Evolutionary conservation across 495 filamentous ascomycete genomes (phyloP).

Genomic region (Aspergillus hancockii): DNA sequence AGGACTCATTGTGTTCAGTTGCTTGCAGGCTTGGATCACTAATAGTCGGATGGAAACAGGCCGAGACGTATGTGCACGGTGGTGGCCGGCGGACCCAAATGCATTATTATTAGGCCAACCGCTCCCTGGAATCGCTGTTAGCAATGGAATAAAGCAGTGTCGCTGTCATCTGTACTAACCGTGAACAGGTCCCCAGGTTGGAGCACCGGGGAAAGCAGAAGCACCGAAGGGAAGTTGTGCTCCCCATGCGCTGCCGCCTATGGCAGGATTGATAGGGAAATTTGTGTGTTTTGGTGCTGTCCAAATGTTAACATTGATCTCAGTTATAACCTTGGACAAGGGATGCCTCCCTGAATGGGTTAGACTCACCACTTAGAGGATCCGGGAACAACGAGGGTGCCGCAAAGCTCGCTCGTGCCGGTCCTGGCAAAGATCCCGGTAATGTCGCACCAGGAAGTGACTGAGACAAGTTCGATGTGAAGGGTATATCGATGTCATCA

Average conservation of each 20-base stretch:
- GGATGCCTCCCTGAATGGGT: not conserved
- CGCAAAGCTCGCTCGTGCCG: conserved; percentile 47
- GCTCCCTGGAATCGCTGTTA: conserved; percentile 35
- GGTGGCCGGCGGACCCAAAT: conserved; percentile 48
- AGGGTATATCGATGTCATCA: conserved; percentile 69
- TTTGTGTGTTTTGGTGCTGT: conserved; percentile 35
- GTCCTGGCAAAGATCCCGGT: conserved; percentile 35
- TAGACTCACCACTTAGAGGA: conserved; percentile 45
- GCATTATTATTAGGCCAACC: conserved; percentile 54
- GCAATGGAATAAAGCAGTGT: conserved; percentile 11
- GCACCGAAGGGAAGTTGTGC: conserved; percentile 44
- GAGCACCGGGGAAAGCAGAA: conserved; percentile 39
- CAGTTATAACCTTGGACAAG: not conserved
- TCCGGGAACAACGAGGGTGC: conserved; percentile 54
- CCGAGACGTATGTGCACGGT: conserved; percentile 51
- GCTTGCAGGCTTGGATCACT: conserved; percentile 61
- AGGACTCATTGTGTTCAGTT: conserved; percentile 45
- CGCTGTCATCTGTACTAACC: conserved; percentile 29
- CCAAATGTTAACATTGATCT: conserved; percentile 17
- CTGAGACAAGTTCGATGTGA: conserved; percentile 42
- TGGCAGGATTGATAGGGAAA: conserved; percentile 35
- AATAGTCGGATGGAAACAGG: conserved; percentile 58
- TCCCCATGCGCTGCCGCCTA: conserved; percentile 43
- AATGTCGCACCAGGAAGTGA: conserved; percentile 41
- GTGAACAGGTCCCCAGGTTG: conserved; percentile 44